These are phyloP conservation scores for Chlorociboria aeruginascens DNA, from an alignment of 495 filamentous ascomycete species.

Conservation along the genomic window DNA sequence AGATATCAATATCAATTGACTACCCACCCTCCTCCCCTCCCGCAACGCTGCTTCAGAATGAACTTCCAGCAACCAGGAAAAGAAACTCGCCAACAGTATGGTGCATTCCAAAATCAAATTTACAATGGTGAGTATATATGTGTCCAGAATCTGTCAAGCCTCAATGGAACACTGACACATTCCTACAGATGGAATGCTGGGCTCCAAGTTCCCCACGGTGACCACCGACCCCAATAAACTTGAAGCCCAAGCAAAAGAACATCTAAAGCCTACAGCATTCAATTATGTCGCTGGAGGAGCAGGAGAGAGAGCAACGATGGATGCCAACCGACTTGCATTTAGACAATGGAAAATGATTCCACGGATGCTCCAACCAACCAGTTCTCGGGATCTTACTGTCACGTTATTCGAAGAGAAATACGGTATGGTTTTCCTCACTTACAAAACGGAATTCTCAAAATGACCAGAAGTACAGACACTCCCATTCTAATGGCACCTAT, in stretches of 20 bases:
- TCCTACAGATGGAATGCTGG: slow-evolving; percentile 37
- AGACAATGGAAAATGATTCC: slow-evolving; percentile 50
- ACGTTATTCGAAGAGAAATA: slow-evolving; percentile 44
- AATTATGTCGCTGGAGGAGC: slow-evolving; percentile 55
- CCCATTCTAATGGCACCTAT: slow-evolving; percentile 48
- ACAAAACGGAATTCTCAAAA: neutral
- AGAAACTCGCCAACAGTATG: slow-evolving; percentile 1
- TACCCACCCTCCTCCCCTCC: too few relatives aligned
- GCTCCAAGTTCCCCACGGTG: slow-evolving; percentile 34
- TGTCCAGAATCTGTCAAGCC: neutral
- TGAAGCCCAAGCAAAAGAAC: slow-evolving; percentile 40
- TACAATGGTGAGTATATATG: slow-evolving; percentile 3
- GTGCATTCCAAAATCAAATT: slow-evolving; percentile 12
- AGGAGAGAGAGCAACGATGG: slow-evolving; percentile 52
- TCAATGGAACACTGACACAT: slow-evolving; percentile 22
- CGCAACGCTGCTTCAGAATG: too few relatives aligned
- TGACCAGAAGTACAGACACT: slow-evolving; percentile 12
- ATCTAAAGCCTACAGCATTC: slow-evolving; percentile 35
- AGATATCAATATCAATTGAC: too few relatives aligned
- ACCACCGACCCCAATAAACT: slow-evolving; percentile 50
- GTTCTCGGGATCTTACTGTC: slow-evolving; percentile 36
- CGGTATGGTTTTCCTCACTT: slow-evolving; percentile 7
- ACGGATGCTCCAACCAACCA: slow-evolving; percentile 26
- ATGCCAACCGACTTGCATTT: slow-evolving; percentile 52
- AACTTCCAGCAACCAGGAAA: too few relatives aligned